phyloP scores from a whole-genome alignment of 2,329 filamentous ascomycete species.

The Cytospora paraplurivora region DNA sequence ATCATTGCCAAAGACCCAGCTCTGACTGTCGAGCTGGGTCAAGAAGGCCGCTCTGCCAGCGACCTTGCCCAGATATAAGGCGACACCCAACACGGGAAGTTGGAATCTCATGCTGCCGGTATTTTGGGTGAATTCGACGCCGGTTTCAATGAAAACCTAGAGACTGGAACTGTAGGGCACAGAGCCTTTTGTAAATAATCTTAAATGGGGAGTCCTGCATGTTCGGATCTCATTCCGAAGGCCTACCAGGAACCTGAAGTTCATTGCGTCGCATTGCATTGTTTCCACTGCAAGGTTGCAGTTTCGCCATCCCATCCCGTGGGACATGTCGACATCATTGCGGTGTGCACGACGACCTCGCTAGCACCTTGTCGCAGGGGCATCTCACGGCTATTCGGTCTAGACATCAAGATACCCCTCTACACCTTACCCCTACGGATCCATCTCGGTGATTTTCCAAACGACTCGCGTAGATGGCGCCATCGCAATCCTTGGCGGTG shows the following conservation, averaged over 20 bases:
- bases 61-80: conserved; percentile 1
- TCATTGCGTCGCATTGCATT: not conserved
- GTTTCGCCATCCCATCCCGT: not conserved
- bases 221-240: conserved; percentile 2
- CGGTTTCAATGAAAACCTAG: not conserved
- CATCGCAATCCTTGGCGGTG: conserved; percentile 2
- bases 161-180: not conserved
- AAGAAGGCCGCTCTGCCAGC: conserved; percentile 33
- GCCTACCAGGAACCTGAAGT: not conserved
- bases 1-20: conserved; percentile 39
- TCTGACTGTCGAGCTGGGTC: conserved; percentile 33
- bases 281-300: not conserved
- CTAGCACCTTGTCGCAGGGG: not conserved
- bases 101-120: conserved; percentile 9
- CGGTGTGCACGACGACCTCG: not conserved
- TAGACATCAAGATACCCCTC: conserved; percentile 12
- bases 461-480: conserved; percentile 20
- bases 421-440: not conserved
- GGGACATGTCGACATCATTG: not conserved
- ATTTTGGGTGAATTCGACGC: not conserved
- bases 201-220: not conserved
- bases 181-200: too few species aligned
- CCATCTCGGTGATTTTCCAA: not conserved
- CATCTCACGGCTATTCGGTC: not conserved
- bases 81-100: not conserved